Conservation (phyloP, 2,329 filamentous ascomycete species). For the Zasmidium citrigriseum region DNA sequence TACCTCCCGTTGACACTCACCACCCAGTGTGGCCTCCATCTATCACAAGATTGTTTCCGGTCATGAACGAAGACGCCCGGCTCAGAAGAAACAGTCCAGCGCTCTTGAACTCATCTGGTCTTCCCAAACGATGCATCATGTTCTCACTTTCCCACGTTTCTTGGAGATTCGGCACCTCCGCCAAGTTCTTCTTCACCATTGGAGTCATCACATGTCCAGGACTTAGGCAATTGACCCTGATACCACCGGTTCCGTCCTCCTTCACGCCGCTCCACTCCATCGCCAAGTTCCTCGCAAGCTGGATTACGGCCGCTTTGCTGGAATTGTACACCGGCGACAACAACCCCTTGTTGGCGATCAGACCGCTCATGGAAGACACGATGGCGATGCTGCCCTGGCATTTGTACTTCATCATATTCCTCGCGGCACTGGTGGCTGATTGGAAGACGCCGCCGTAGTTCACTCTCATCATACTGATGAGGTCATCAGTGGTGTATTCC, state of each 20-base stretch:
- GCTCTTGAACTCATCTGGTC: conserved; percentile 32
- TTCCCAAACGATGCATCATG: conserved; percentile 35
- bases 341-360: conserved; percentile 30
- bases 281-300: conserved; percentile 18
- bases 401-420: conserved; percentile 52
- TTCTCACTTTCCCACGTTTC: conserved; percentile 34
- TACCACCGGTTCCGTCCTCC: conserved; percentile 28
- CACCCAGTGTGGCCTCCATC: conserved; percentile 21
- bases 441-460: conserved; percentile 54
- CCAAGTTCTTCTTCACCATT: conserved; percentile 36
- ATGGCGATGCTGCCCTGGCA: conserved; percentile 51
- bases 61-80: conserved; percentile 31
- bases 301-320: conserved; percentile 36
- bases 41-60: conserved; percentile 29
- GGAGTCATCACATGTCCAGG: conserved; percentile 39
- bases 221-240: conserved; percentile 36
- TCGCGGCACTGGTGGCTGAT: conserved; percentile 47
- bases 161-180: conserved; percentile 30
- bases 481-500: conserved; percentile 38
- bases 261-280: conserved; percentile 35
- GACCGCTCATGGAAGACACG: conserved; percentile 54
- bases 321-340: conserved; percentile 34
- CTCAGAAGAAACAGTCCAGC: conserved; percentile 35
- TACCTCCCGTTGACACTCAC: too few relatives aligned
- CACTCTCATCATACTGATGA: conserved; percentile 32